Evolutionary conservation across 2,329 filamentous ascomycete species (phyloP), one percentile per base, ranked within the genome.

Genomic region (Pseudocercospora fuligena): DNA sequence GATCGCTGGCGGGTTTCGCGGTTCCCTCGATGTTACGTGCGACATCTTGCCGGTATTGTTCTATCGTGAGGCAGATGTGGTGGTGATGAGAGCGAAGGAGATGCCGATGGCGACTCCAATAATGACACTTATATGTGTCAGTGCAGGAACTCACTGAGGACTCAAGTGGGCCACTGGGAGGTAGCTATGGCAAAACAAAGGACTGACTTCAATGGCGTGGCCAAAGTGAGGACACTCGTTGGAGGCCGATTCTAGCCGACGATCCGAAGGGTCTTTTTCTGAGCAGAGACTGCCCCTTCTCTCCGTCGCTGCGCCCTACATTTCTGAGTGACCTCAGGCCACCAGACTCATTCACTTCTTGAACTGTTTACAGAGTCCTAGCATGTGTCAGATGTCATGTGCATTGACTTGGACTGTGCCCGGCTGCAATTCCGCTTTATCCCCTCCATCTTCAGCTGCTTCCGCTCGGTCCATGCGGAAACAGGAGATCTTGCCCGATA

Each of bases 1-100:
- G 65, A 85, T 83, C 69, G 83, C 81, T 2, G 87, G 86, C 53
- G 86, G 85, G 67, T 84, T 78, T 67, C 82, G 81, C 51, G 75
- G 75, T 70, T 85, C 82, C 69, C 78, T 80, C 23, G 83, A 85
- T 40, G 68, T 71, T 58, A 76, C 66, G 66, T 77, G 74, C 40
- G 74, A 76, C 74, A 77, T 77, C 58, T 40, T 71, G 69, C 19
- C n/a, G n/a, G 51, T n/a, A 4, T 9, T 25, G 51, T n/a, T 27
- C 16, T 54, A 5, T 25, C 2, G 11, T 11, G 6, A 29, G 25
- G 21, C n/a, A 19, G 14, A 21, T 3, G 2, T 25, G 21, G 51
- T 27, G 51, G 2, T 23, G 51, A 29, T 23, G 23, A 16, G 23
- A 25, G 25, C 19, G 49, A 27, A 53, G 12, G 14, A 9, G 49